Base-by-base conservation (phyloP, 768 basidiomycete species). In the Lepiota subincarnata region DNA sequence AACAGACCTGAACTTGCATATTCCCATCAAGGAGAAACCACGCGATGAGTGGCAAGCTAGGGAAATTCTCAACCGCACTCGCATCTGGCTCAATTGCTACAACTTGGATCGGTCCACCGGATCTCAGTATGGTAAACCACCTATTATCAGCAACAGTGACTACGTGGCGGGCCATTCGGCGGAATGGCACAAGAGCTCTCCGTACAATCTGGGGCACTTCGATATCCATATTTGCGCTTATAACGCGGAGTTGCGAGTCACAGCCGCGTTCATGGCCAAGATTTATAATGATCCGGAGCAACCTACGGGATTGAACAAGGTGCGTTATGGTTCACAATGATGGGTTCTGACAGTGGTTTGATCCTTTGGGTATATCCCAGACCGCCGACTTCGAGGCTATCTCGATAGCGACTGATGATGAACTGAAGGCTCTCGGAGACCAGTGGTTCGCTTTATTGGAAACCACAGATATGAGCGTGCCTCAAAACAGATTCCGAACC, bases 101-200 rank as follows among this genome's bases (percentile, higher is more conserved):
- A 92, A 94, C 68, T 72, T 96, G 38, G 94, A 98, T 67, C 85
- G 92, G 19, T 94, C 92, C 4, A 87, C 89, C 6, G 85, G 89
- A 3, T 86, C 84, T 14, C 87, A 94, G 66, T 92, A 95, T 68
- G 94, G 94, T 51, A 92, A 92, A 69, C 80, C 83, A 0, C 84
- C 89, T 14, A 90, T 89, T 41, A 85, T 97, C 64, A 76, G 76
- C 56, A 82, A 87, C 59, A 74, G 77, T 6, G 89, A 91, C 68
- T 93, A 89, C 65, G 85, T 86, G 55, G 86, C 87, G 13, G 77
- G 74, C 51, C 84, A 86, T 60, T 85, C 82, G 1, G 80, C 79
- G 50, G 70, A 80, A 51, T 90, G 86, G 87, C 90, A 86, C 83
- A 68, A 70, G 48, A 76, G 73, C 54, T 89, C 87, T 1, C 74